Conservation (phyloP, 345 rosid genomes). For the Ricinus communis region DNA sequence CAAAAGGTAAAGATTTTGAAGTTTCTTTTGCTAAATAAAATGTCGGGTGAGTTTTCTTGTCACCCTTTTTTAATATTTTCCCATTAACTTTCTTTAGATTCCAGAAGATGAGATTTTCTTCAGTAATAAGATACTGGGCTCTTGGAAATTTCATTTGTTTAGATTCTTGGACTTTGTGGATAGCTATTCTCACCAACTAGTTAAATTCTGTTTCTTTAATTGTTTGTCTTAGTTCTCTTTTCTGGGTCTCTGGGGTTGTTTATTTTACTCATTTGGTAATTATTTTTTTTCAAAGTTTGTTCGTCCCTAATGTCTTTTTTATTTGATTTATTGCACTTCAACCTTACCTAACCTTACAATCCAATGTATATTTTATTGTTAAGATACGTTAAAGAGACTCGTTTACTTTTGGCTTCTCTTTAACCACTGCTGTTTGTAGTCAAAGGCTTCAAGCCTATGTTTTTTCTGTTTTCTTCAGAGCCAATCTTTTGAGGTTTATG, state of each 20-base stretch:
- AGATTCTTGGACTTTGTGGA: slow-evolving; percentile 21
- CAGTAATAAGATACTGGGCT: not conserved
- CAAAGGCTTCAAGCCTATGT: slow-evolving; percentile 17
- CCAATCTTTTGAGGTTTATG: slow-evolving; percentile 20
- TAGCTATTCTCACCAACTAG: slow-evolving; percentile 9
- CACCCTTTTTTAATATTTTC: not conserved
- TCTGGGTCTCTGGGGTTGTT: slow-evolving; percentile 19
- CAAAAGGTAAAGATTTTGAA: slow-evolving; percentile 13
- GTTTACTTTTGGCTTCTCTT: slow-evolving; percentile 17
- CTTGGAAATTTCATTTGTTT: slow-evolving; percentile 21
- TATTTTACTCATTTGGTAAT: slow-evolving; percentile 5
- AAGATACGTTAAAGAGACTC: slow-evolving; percentile 6
- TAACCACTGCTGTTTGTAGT: slow-evolving; percentile 17
- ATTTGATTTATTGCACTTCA: slow-evolving; percentile 29
- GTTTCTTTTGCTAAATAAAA: slow-evolving; percentile 12
- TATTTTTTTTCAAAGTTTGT: not conserved
- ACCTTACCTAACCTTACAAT: slow-evolving; percentile 36
- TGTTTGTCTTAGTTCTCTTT: slow-evolving; percentile 1
- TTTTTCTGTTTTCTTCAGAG: slow-evolving; percentile 22
- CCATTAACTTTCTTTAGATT: slow-evolving; percentile 23
- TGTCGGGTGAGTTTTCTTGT: slow-evolving; percentile 27
- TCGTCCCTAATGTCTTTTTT: slow-evolving; percentile 15
- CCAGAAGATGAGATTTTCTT: slow-evolving; percentile 23
- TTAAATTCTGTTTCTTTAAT: not conserved
- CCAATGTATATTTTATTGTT: slow-evolving; percentile 2